Evolutionary conservation across 192 early-diverging fungal species (phyloP).

Genomic region (Linnemannia exigua): DNA sequence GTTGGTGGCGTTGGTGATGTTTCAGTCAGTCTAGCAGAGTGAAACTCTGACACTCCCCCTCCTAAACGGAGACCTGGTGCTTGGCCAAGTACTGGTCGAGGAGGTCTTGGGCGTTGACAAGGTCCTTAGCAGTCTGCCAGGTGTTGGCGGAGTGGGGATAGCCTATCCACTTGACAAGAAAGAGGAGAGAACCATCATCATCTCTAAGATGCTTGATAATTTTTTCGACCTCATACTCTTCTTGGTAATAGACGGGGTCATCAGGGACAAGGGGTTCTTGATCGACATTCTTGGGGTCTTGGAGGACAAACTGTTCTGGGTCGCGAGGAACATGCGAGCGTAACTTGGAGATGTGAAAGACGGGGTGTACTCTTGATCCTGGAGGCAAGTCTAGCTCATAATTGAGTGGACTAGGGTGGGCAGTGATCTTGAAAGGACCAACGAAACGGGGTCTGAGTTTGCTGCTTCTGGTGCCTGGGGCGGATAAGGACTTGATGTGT

Average conservation of each 20-base stretch:
- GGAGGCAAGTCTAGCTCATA: too few species aligned
- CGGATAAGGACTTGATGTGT: neutral
- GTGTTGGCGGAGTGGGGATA: neutral
- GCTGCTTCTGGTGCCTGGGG: too few species aligned
- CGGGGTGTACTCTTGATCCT: too few species aligned
- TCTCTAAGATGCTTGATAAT: neutral
- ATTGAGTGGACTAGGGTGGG: too few species aligned
- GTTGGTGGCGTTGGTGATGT: too few species aligned
- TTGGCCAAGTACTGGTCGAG: neutral
- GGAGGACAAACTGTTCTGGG: too few species aligned
- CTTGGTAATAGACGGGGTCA: neutral
- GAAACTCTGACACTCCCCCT: neutral
- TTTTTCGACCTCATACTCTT: conserved; percentile 7
- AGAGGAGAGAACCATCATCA: neutral
- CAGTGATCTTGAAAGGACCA: too few species aligned
- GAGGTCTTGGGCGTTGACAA: neutral
- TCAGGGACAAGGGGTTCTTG: neutral
- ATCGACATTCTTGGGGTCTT: too few species aligned
- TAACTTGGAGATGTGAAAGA: too few species aligned
- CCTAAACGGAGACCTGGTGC: neutral
- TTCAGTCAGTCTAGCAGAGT: too few species aligned
- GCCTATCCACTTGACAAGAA: conserved; percentile 1
- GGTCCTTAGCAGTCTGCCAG: neutral
- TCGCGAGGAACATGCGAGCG: too few species aligned
- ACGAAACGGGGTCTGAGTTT: too few species aligned